Percentiles rank a stretch among this genome's conserved stretches.
Conservation (phyloP, 257 asterid genomes). For the Rubia yunnanensis region DNA sequence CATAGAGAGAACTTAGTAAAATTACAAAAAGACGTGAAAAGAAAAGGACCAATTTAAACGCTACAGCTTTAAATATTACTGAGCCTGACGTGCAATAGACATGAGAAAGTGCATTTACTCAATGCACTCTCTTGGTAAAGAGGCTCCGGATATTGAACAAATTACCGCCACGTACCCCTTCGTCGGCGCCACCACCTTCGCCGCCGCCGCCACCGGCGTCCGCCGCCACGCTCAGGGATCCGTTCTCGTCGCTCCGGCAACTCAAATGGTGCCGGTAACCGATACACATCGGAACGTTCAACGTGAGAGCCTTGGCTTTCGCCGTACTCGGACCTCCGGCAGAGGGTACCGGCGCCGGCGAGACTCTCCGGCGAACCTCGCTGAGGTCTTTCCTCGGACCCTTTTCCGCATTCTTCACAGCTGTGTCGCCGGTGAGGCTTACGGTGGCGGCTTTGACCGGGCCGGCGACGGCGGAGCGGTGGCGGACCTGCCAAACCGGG, state of each 20-base stretch:
- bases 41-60: background rate
- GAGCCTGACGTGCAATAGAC: slow-evolving; percentile 9
- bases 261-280: slow-evolving; percentile 64
- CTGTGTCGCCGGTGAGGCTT: slow-evolving; percentile 3
- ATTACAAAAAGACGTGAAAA: background rate
- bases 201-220: slow-evolving; percentile 10
- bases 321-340: slow-evolving; percentile 4
- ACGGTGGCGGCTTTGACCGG: background rate
- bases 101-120: slow-evolving; percentile 5
- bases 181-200: slow-evolving; percentile 34
- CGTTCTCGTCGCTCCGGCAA: slow-evolving; percentile 42
- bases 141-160: slow-evolving; percentile 54
- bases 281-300: slow-evolving; percentile 81
- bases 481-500: slow-evolving; percentile 87
- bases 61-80: no score
- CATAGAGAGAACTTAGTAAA: no score
- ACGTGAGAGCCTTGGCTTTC: slow-evolving; percentile 39
- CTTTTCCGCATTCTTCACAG: slow-evolving; percentile 27
- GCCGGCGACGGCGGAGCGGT: slow-evolving; percentile 13
- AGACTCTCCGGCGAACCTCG: slow-evolving; percentile 38
- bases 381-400: slow-evolving; percentile 19
- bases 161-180: slow-evolving; percentile 61
- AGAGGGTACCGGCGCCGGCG: slow-evolving; percentile 8
- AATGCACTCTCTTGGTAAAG: slow-evolving; percentile 77
- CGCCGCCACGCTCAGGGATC: slow-evolving; percentile 15